Percentiles rank a stretch among this genome's conserved stretches.
These are phyloP conservation scores for Penicillium corylophilum DNA, from an alignment of 2,329 filamentous ascomycete genomes.

Conservation along the genomic window DNA sequence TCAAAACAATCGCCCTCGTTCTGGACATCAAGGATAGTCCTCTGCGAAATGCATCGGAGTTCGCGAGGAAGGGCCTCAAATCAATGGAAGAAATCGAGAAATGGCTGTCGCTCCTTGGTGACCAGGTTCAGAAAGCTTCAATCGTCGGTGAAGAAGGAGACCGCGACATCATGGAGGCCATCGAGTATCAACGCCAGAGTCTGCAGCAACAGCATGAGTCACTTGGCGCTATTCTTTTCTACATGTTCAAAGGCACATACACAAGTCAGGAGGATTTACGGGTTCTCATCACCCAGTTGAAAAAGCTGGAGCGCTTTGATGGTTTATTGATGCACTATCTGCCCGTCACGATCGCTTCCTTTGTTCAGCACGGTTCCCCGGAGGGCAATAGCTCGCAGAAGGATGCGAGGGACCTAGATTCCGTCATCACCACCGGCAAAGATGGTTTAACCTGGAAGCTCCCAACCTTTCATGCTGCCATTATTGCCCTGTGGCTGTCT, in stretches of 20 bases:
- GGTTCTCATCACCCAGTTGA: slow-evolving; percentile 66
- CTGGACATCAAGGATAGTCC: slow-evolving; percentile 55
- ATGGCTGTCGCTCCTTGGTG: slow-evolving; percentile 73
- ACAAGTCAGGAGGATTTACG: slow-evolving; percentile 71
- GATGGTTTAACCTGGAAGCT: slow-evolving; percentile 72
- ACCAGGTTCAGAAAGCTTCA: slow-evolving; percentile 72
- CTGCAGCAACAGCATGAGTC: slow-evolving; percentile 88
- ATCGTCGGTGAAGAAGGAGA: slow-evolving; percentile 67
- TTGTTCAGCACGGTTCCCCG: slow-evolving; percentile 74
- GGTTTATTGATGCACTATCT: slow-evolving; percentile 74
- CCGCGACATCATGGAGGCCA: slow-evolving; percentile 69
- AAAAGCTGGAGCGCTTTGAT: slow-evolving; percentile 74
- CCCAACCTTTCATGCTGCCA: slow-evolving; percentile 73
- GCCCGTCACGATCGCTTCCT: slow-evolving; percentile 73
- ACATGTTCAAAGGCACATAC: slow-evolving; percentile 73
- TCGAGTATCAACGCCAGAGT: slow-evolving; percentile 77
- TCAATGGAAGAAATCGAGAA: slow-evolving; percentile 73
- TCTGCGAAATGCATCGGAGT: slow-evolving; percentile 56
- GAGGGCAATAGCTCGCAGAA: slow-evolving; percentile 67
- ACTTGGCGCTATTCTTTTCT: slow-evolving; percentile 74
- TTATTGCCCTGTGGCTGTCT: slow-evolving; percentile 82
- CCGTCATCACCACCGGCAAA: slow-evolving; percentile 62
- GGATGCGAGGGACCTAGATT: slow-evolving; percentile 69
- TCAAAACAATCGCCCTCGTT: slow-evolving; percentile 58
- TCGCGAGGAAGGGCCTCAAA: slow-evolving; percentile 71